phyloP scores from a whole-genome alignment of 2,329 filamentous ascomycete species.

The Bipolaris zeicola region DNA sequence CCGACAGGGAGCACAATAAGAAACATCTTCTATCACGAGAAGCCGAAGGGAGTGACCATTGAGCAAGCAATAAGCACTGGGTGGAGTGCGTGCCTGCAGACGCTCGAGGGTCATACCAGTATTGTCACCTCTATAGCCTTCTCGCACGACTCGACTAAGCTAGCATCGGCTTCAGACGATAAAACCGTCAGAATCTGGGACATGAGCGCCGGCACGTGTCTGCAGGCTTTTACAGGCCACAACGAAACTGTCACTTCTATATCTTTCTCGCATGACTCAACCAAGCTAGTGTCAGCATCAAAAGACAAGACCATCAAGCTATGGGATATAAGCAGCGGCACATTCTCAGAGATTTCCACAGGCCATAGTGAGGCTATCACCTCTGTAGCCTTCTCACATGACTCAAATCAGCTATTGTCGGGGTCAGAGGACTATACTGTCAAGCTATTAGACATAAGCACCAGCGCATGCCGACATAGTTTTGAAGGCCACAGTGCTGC shows the following conservation, averaged over 20 bases:
- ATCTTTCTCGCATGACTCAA: neutral
- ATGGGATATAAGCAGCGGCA: neutral
- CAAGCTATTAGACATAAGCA: constrained; percentile 28
- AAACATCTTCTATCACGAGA: no score
- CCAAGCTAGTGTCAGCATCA: neutral
- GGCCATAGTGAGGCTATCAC: neutral
- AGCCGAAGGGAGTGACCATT: no score
- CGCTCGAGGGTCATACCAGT: no score
- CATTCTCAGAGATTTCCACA: neutral
- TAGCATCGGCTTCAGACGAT: no score
- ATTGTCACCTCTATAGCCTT: no score
- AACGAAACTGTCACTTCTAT: neutral
- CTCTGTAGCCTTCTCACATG: constrained; percentile 30
- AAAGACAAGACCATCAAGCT: neutral
- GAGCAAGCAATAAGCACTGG: no score
- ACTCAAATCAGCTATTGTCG: constrained; percentile 18
- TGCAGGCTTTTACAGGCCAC: neutral
- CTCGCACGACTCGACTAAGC: no score
- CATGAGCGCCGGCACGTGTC: neutral
- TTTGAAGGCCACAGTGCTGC: constrained; percentile 4
- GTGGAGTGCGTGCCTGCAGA: no score
- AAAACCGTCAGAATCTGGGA: neutral
- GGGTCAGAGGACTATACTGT: neutral
- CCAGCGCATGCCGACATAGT: constrained; percentile 19
- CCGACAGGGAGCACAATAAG: constrained; percentile 2